Evolutionary conservation across 2,329 filamentous ascomycete genomes (phyloP).

Genomic region (Tympanopsis confertula): DNA sequence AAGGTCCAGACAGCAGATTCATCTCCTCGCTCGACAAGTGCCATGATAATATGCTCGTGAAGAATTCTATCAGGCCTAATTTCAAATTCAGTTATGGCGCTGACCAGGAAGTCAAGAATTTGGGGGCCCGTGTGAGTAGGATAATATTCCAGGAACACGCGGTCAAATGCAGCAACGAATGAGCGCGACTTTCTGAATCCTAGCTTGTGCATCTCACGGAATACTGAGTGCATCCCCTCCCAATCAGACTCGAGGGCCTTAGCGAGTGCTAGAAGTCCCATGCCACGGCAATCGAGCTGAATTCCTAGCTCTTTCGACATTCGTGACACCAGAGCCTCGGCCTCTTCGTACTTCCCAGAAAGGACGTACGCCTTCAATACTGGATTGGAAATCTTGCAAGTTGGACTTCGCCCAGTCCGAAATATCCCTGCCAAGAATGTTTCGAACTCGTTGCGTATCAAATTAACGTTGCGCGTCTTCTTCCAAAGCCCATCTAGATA

Average conservation of each 20-base stretch:
- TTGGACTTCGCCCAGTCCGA: not conserved
- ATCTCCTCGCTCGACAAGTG: not conserved
- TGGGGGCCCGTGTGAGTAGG: not conserved
- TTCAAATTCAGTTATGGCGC: not conserved
- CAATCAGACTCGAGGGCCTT: not conserved
- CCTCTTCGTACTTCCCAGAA: not conserved
- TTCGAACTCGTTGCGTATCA: constrained; percentile 5
- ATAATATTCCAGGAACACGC: not conserved
- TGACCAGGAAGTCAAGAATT: not conserved
- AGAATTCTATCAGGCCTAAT: not conserved
- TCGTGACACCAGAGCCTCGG: not conserved
- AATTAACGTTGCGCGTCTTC: constrained; percentile 21
- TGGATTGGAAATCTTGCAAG: not conserved
- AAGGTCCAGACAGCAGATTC: not conserved
- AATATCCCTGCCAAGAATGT: not conserved
- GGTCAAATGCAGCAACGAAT: not conserved
- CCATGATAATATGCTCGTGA: not conserved
- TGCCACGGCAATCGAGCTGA: not conserved
- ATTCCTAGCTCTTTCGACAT: not conserved
- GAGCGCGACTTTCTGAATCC: not conserved
- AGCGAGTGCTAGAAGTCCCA: not conserved
- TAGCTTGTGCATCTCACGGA: not conserved
- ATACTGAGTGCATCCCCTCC: not conserved
- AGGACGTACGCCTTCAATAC: not conserved
- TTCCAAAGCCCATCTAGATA: constrained; percentile 23